Base-by-base conservation (phyloP, 106 monocot species). In the Dioscorea zingiberensis region DNA sequence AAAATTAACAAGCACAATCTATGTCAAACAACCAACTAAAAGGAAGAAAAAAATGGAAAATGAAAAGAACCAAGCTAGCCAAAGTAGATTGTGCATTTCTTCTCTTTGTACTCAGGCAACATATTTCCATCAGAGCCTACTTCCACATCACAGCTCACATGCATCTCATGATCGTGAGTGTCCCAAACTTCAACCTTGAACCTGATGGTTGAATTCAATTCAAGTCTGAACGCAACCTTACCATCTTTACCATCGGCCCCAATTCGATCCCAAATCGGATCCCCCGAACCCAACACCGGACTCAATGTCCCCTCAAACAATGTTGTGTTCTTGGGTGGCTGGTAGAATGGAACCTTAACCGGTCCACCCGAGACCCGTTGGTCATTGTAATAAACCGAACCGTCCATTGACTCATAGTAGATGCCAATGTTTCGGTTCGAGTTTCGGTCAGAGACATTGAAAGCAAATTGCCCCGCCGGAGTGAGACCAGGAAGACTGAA, bases 361-460 rank as follows among this genome's bases (percentile, higher is more conserved):
- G 71, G 64, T 1, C 69, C 79, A 0, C 59, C 29, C 2, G 70
- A 87, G 24, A 94, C 48, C n/a, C 58, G 48, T 22, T 13, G 68
- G 63, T 90, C 73, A 0, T 10, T 48, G 71, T 78, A 94, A 71
- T 66, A 79, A 25, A 94, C 73, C 13, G 78, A 53, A 18, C 72
- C 90, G 13, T 18, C 25, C 64, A 90, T 74, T 45, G 75, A 55
- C 47, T 66, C 77, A 68, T 90, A 94, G 71, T 69, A 81, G 13
- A 94, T 83, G 44, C 87, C 90, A 25, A 94, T 81, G 21, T 90
- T 85, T 4, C 48, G 29, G 76, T 94, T 94, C 26, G 94, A 69
- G 77, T 94, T 94, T 12, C 76, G 84, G 60, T 70, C 75, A 9
- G 76, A 56, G 19, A 90, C 67, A 58, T 72, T 65, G 81, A 94